These are phyloP conservation scores for Ganoderma multipileum DNA, from an alignment of 1,284 basidiomycete genomes.

Conservation along the genomic window DNA sequence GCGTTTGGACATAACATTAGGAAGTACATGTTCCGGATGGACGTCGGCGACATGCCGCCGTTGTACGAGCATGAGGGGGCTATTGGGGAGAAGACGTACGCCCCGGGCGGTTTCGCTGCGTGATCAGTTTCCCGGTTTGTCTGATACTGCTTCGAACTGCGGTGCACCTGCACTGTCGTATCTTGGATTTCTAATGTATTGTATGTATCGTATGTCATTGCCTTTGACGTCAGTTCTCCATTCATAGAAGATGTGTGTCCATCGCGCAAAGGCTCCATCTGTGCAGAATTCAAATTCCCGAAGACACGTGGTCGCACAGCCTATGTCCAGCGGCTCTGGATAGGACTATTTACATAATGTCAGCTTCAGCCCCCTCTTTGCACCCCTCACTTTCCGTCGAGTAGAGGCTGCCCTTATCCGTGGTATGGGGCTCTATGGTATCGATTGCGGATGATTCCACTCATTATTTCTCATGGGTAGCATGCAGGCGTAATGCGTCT, in stretches of 20 bases:
- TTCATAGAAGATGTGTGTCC: background rate
- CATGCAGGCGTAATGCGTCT: background rate
- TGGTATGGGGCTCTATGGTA: background rate
- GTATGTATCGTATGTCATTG: background rate
- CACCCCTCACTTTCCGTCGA: background rate
- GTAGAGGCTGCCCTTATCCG: background rate
- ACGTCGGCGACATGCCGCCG: conserved; percentile 47
- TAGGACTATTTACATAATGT: too few species aligned
- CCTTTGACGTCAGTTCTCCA: background rate
- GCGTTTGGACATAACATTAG: conserved; percentile 61
- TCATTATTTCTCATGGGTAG: background rate
- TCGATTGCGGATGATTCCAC: background rate
- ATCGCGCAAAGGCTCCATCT: background rate
- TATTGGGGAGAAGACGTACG: background rate
- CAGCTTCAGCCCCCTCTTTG: background rate
- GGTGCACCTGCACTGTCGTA: background rate
- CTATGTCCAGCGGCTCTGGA: background rate
- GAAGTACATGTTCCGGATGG: conserved; percentile 53
- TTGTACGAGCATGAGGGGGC: conserved; percentile 39
- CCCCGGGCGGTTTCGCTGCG: background rate
- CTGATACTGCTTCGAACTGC: too few species aligned
- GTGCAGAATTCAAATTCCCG: too few species aligned
- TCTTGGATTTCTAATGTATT: background rate
- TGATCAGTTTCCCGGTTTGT: background rate
- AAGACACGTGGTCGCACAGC: background rate